Evolutionary conservation across 106 monocot genomes (phyloP).

Genomic region (Apostasia shenzhenica): DNA sequence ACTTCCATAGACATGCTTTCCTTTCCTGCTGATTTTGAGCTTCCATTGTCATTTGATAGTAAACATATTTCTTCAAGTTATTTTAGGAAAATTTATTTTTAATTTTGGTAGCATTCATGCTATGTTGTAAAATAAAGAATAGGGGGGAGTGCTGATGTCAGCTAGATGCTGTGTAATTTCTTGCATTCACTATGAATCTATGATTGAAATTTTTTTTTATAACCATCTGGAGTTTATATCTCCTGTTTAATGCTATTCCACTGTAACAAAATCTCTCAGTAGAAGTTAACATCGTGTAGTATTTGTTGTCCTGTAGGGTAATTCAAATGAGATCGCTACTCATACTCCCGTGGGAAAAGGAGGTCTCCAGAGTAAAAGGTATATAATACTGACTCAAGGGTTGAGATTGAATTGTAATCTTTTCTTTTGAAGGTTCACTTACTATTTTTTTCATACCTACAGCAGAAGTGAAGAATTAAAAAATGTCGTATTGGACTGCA

Average conservation of each 20-base stretch:
- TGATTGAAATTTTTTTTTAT: no score
- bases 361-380: slow-evolving; percentile 5
- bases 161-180: no score
- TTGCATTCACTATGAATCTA: no score
- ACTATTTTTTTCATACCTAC: not conserved
- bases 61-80: no score
- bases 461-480: slow-evolving; percentile 2
- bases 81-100: no score
- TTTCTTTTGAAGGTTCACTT: not conserved
- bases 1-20: no score
- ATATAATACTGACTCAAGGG: not conserved
- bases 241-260: not conserved
- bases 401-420: not conserved
- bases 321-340: not conserved
- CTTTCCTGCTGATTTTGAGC: no score
- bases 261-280: not conserved
- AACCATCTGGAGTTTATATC: no score
- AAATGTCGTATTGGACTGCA: not conserved
- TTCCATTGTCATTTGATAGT: no score
- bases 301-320: not conserved
- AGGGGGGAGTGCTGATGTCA: no score
- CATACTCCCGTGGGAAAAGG: not conserved
- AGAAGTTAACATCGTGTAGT: not conserved
- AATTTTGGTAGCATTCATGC: no score
- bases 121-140: no score